Base-by-base conservation (phyloP, 768 basidiomycete genomes). In the Dacryopinax primogenitus region DNA sequence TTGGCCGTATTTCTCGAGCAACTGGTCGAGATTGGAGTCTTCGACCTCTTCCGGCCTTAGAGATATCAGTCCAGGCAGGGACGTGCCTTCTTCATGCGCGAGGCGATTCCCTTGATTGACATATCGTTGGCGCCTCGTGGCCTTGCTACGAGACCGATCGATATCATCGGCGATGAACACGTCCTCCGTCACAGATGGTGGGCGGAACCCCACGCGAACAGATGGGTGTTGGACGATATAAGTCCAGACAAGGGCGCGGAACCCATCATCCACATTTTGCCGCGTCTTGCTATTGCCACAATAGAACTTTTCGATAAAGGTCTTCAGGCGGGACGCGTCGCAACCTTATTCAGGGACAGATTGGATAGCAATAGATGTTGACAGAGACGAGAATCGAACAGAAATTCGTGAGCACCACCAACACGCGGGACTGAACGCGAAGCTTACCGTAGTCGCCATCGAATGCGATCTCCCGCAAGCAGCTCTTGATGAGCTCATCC, bases 391-490 rank as follows among this genome's bases (percentile, higher is more conserved):
- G 79, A 69, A 77, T 81, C 79, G 80, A 82, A 81, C 81, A 58
- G 3, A 58, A 28, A 58, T 77, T 69, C 69, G 65, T 64, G 67
- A 63, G 66, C 44, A 28, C 16, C n/a, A 18, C 32, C 2, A 6
- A 12, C n/a, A 23, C 63, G 7, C 26, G 33, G 16, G 44, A 62
- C 13, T n/a, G 58, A 61, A 28, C n/a, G 13, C 51, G 65, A 66
- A 51, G 82, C 87, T 78, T 74, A 93, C 92, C 92, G 44, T 90
- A 79, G 73, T 93, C 90, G 3, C 92, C 92, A 71, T 93, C 91
- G 74, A 92, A 93, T 3, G 92, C 84, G 33, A 95, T 79, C 74
- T 95, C 90, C 37, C 87, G 86, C 35, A 92, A 80, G 72, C 88
- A 88, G 72, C 91, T 86, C 71, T 86, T 85, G 37, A 94, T 77